Evolutionary conservation across 2,329 filamentous ascomycete genomes (phyloP), one percentile per base, ranked within the genome.

Genomic region (Emergomyces pasteurianus): DNA sequence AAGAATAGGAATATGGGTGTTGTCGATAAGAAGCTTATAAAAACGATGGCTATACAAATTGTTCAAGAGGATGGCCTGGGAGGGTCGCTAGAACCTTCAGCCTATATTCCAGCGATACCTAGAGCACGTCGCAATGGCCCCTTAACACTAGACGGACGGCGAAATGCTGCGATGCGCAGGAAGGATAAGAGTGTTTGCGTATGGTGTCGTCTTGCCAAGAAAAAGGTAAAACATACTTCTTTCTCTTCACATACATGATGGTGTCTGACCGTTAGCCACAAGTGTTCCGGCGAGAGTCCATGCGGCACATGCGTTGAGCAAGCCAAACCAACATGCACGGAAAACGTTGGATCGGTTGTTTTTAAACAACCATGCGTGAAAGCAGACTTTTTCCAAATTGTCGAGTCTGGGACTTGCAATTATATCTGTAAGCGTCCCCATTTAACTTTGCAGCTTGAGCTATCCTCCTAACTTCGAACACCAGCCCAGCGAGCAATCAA

Each of bases 161-260:
- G 73, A 40, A 75, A 77, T 58, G 74, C 74, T 43, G 74, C 74
- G 23, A 55, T 75, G 64, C 71, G 74, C 53, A 69, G 75, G 46
- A 76, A 76, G 67, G 75, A 77, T 62, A 76, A 75, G 67, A 74
- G 73, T 59, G 76, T 75, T 5, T 77, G 75, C 67, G 72, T 77
- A 16, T 74, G 75, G 62, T 77, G 75, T 60, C 71, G 74, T 26
- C 62, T 76, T 63, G 75, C 76, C 62, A 77, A 77, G 66, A 73
- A 74, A 65, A 76, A 76, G 71, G 74, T 76, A 65, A 62, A 9
- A 28, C 18, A 34, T 65, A 61, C 31, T 31, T 31, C 7, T 31
- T 28, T 61, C 49, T 26, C n/a, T 26, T 10, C 34, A 10, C 3
- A 56, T 34, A 49, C 6, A 50, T 12, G 12, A 43, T 9, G 31